Evolutionary conservation across 306 rosid genomes (phyloP), one percentile per base, ranked within the genome.

Genomic region (Lotus japonicus): DNA sequence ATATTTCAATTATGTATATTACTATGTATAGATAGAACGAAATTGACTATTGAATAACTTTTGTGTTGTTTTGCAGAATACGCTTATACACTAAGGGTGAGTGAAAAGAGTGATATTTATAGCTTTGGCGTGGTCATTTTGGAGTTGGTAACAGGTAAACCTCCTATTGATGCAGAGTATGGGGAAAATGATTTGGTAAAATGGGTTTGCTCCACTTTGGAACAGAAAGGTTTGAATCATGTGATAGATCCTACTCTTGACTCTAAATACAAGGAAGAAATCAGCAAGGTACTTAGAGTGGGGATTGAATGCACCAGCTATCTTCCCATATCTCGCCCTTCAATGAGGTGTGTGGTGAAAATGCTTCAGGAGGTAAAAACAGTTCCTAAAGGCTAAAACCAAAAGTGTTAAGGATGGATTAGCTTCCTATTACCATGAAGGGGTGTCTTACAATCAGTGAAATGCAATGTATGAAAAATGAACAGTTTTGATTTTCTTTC

Each of bases 111-210:
- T 26, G 95, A 88, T 51, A 88, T 86, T 35, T 88, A 88, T 51
- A 88, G 95, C 74, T 85, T 82, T 38, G 95, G 95, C 0, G 87
- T 88, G 73, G 91, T 88, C 7, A 78, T 88, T 64, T 70, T 88
- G 76, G 95, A 88, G 70, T 58, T 88, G 77, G 82, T 86, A 48
- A 88, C 95, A 0, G 95, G 91, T 13, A 83, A 73, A 67, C 82
- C 77, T 7, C 83, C 95, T 4, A 76, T 75, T 64, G 86, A 74
- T 84, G 64, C 86, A 14, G 91, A 84, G 50, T 84, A 75, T 11
- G 91, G 87, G 18, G 91, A 86, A 17, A 79, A 54, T 54, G 74
- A 78, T 74, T 26, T 88, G 82, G 86, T 84, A 4, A 86, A 86
- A 35, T 86, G 95, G 91, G 89, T 80, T 2, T 73, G 58, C 23